Evolutionary conservation across 495 filamentous ascomycete genomes (phyloP), one percentile per base, ranked within the genome.

Genomic region (Aspergillus carlsbadensis): DNA sequence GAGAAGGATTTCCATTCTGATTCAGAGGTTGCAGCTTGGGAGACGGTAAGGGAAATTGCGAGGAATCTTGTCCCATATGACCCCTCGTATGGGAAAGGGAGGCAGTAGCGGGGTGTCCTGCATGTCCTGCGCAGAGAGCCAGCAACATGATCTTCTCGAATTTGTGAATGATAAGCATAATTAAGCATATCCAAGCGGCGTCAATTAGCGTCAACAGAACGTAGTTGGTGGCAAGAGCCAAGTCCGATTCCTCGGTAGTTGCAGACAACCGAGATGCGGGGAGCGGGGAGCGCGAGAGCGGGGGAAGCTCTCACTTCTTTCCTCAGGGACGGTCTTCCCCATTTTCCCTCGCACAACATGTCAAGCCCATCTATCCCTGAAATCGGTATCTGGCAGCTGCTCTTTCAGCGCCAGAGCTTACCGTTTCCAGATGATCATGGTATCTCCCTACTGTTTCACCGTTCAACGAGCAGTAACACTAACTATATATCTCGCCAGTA

Each of bases 341-440:
- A 22, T 24, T 24, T 24, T 1, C 10, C 4, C 41, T 11, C 13
- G 17, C 20, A 17, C 31, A 55, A 26, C 1, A 55, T 55, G 52
- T 10, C 41, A 7, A 18, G 22, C 8, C 14, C 34, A 17, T 2
- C 2, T 0, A 15, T 47, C 0, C 52, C 52, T 33, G 31, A 35
- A 29, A 34, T 48, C 5, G 52, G 44, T 31, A 47, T 55, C 24
- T 47, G 52, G 52, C 41, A 46, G 42, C 40, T 91, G 41, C 61
- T 95, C 6, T 91, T 94, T 69, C 86, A 91, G 63, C 70, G 84
- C 34, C 81, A 83, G 43, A 73, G 85, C 43, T 77, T 70, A 54
- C 65, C 71, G 7, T 92, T 71, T 63, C 74, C 84, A 1, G 86
- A 90, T 5, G 20, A 26, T 33, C 52, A 54, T 18, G 60, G 60